A percentile compares a stretch with the other conserved stretches of the same genome.
Evolutionary conservation across 2,329 filamentous ascomycete species (phyloP).

Genomic region (Grosmannia serpens): DNA sequence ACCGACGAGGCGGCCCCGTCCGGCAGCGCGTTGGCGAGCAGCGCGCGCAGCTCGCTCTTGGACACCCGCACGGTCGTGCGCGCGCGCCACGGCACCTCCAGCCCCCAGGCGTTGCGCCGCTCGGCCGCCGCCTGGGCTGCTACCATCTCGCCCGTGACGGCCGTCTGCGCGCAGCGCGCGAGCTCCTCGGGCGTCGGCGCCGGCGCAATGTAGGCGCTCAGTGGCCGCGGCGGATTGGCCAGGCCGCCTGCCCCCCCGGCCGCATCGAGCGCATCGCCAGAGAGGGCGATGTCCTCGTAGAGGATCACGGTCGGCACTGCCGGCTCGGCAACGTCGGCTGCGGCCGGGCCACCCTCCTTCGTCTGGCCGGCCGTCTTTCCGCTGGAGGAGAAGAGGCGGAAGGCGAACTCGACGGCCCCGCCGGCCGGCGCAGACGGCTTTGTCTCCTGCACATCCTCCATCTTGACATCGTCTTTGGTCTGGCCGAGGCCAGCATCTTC

Average conservation of each 20-base stretch:
- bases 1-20: background rate
- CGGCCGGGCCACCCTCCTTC: background rate
- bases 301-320: conserved; percentile 27
- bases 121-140: conserved; percentile 23
- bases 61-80: conserved; percentile 26
- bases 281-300: conserved; percentile 30
- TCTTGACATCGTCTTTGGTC: background rate
- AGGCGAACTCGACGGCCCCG: conserved; percentile 6
- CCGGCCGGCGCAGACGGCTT: background rate
- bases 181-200: conserved; percentile 24
- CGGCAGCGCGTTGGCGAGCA: conserved; percentile 9
- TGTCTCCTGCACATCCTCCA: background rate
- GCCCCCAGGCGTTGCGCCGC: conserved; percentile 37
- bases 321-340: background rate
- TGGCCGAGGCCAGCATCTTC: background rate
- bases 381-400: conserved; percentile 10
- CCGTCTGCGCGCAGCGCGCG: conserved; percentile 30
- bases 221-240: conserved; percentile 27
- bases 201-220: conserved; percentile 36
- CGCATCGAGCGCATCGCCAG: conserved; percentile 15
- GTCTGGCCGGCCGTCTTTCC: background rate
- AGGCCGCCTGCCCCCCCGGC: conserved; percentile 24
- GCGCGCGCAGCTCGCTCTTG: conserved; percentile 8
- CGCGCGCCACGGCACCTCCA: conserved; percentile 51
- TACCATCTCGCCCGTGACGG: conserved; percentile 42